Evolutionary conservation across 164 flowering plant genomes (phyloP).

Genomic region (Vitis rotundifolia): DNA sequence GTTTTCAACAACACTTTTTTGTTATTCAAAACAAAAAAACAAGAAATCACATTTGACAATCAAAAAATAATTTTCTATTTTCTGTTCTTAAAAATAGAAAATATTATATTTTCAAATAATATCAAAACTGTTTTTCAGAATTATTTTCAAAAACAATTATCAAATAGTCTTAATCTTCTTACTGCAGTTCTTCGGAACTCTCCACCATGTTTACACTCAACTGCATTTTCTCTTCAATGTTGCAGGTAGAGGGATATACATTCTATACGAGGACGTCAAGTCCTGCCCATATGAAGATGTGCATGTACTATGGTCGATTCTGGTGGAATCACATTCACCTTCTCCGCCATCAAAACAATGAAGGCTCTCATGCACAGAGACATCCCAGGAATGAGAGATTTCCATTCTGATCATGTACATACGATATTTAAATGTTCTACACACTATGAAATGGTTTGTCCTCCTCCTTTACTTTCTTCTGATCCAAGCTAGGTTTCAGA

Average conservation of each 20-base stretch:
- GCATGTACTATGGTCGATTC: constrained; percentile 92
- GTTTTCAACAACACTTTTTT: too few species aligned
- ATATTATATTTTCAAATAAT: too few species aligned
- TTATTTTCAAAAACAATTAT: too few species aligned
- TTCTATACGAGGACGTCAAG: constrained; percentile 90
- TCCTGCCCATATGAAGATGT: constrained; percentile 96
- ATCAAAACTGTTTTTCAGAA: too few species aligned
- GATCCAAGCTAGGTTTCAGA: neutral
- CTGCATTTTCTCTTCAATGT: constrained; percentile 9
- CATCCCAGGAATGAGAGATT: constrained; percentile 6
- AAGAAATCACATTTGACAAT: too few species aligned
- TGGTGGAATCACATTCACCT: constrained; percentile 76
- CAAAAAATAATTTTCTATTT: too few species aligned
- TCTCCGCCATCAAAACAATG: constrained; percentile 45
- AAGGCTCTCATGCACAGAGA: constrained; percentile 11
- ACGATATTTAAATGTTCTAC: constrained; percentile 14
- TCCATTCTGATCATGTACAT: constrained; percentile 21
- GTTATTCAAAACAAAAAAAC: too few species aligned
- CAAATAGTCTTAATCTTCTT: neutral
- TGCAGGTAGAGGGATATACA: constrained; percentile 93
- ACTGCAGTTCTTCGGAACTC: neutral
- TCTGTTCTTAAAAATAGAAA: too few species aligned
- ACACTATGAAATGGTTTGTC: neutral
- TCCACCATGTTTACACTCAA: neutral
- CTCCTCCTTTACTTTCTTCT: neutral